Evolutionary conservation across 176 grass and related monocot genomes (phyloP), one percentile per base, ranked within the genome.

Genomic region (Triticum dicoccoides): DNA sequence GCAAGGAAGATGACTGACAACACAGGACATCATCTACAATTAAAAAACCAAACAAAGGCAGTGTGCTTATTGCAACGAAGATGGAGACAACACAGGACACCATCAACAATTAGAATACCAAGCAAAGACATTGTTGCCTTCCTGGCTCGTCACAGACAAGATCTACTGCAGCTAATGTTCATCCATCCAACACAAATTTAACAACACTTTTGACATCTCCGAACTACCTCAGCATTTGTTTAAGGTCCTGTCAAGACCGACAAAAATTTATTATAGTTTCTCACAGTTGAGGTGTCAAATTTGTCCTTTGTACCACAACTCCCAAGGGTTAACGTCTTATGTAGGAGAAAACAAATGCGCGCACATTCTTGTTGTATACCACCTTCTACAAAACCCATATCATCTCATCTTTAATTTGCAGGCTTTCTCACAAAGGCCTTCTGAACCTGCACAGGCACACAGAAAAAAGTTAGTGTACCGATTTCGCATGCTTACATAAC

Each of bases 381-480:
- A 78, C 68, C 61, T 8, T 41, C n/a, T 32, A 29, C 61, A 39
- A 76, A 87, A 84, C 27, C 2, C 76, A 77, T 69, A 11, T 20
- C 44, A 6, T 20, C 47, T 58, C 64, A n/a, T 84, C 59, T 77
- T 81, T 44, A 81, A 79, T 64, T 81, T 10, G 29, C 34, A 62
- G 85, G 73, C 75, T 95, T 92, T 65, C 81, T 88, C 61, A 92
- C 90, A 88, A 95, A 95, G 0, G 61, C 11, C 82, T 95, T 95
- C 20, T 95, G 90, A 75, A 92, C 93, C 93, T 95, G 88, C 64
- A 18, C 47, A 84, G 44, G 70, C 51, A 32, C 70, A 80, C 32
- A 74, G 61, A 73, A 20, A 73, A n/a, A 12, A 52, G 54, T 51
- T 30, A 63, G 24, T 18, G 65, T n/a, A 80, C 15, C 0, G 18